Evolutionary conservation across 1,284 basidiomycete genomes (phyloP), one percentile per base, ranked within the genome.

Genomic region (Pulveroboletus sp.): DNA sequence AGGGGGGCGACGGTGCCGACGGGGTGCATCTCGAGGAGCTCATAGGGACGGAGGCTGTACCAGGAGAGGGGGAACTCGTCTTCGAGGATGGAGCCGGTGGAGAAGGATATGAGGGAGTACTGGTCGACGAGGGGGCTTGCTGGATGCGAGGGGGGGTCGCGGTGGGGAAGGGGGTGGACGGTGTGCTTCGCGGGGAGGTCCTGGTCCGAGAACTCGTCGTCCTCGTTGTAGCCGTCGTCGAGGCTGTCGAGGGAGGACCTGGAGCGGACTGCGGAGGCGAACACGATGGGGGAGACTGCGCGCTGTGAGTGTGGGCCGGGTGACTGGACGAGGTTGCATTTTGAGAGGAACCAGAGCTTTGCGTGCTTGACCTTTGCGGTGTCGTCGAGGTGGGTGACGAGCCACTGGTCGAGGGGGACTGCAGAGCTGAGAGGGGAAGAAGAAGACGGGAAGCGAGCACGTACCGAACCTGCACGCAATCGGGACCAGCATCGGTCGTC

Each of bases 321-420:
- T 52, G 48, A 53, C 50, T 61, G 62, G 6, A 61, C 56, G 31
- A 76, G 62, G 29, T 79, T 71, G 61, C 82, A 85, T 62, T 82
- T 87, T 4, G 79, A 71, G 40, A 90, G 77, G 29, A 88, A 71
- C 75, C 80, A 82, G 25, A 78, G 75, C 64, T 89, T 89, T 43
- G 86, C 75, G 35, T 86, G 78, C 22, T 77, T 76, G 46, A 89
- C 76, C 62, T 83, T 82, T 79, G 81, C 85, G 24, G 72, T 63
- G 6, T 80, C 74, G 62, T 84, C 79, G 62, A 87, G 68, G 64
- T 85, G 84, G 17, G 86, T 87, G 28, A 85, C 74, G 49, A 89
- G 75, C 87, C 87, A 89, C 72, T 88, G 86, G 69, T 89, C 87
- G 58, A 83, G 80, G 1, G 84, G 81, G 22, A 89, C 87, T 87